These are phyloP conservation scores for Carallia pectinifolia DNA, from an alignment of 345 rosid species.

Conservation along the genomic window DNA sequence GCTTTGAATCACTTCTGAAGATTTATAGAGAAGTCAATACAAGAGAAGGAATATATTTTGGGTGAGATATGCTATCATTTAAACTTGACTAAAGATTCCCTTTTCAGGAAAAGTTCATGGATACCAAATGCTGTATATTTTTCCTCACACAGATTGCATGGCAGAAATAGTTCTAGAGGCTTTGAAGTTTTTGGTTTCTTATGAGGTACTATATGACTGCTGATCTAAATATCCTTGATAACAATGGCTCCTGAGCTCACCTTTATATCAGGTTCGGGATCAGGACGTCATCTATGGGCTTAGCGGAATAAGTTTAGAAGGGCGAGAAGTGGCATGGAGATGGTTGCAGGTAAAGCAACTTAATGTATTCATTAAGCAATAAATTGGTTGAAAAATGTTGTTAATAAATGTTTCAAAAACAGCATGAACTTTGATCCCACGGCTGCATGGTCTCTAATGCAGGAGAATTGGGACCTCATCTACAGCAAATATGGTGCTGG, in stretches of 20 bases:
- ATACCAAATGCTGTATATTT: neutral
- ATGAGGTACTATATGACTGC: slow-evolving; percentile 24
- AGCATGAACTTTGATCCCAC: neutral
- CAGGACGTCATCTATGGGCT: slow-evolving; percentile 33
- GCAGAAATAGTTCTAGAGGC: slow-evolving; percentile 30
- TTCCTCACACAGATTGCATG: slow-evolving; percentile 23
- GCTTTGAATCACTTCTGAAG: slow-evolving; percentile 37
- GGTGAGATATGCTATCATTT: slow-evolving; percentile 16
- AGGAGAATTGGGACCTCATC: slow-evolving; percentile 46
- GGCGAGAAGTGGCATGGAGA: slow-evolving; percentile 35
- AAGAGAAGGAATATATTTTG: slow-evolving; percentile 43
- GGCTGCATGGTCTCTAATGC: slow-evolving; percentile 14
- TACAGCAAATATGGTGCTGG: slow-evolving; percentile 35
- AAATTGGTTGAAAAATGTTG: neutral
- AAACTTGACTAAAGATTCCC: neutral
- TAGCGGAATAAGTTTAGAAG: slow-evolving; percentile 32
- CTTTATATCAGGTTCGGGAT: slow-evolving; percentile 27
- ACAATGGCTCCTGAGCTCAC: neutral
- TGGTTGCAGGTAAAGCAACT: slow-evolving; percentile 31
- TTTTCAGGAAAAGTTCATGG: neutral
- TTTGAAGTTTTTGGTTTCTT: slow-evolving; percentile 35
- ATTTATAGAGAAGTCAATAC: slow-evolving; percentile 41
- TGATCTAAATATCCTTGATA: neutral
- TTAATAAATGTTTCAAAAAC: too few species aligned
- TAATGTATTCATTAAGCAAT: neutral